These are phyloP conservation scores for Kockiozyma suomiensis DNA, from an alignment of 805 yeast species.

Conservation along the genomic window DNA sequence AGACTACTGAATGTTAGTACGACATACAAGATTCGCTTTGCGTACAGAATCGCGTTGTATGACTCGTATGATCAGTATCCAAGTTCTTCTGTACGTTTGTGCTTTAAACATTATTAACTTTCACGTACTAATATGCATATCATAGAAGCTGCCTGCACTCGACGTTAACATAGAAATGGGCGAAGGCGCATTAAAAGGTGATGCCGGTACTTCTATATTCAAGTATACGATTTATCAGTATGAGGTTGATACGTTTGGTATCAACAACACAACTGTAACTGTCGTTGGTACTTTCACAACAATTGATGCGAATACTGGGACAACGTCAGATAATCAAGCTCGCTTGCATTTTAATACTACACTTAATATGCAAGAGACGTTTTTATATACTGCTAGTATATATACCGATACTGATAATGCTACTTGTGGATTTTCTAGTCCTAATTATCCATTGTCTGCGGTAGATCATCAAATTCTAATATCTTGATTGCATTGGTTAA, in stretches of 20 bases:
- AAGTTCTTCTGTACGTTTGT: neutral
- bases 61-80: neutral
- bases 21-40: neutral
- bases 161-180: neutral
- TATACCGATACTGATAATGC: neutral
- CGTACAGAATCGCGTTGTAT: neutral
- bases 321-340: neutral
- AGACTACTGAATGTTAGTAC: neutral
- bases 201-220: neutral
- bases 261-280: conserved; percentile 7
- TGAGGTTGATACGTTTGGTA: neutral
- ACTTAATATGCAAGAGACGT: neutral
- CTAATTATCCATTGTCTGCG: conserved; percentile 2
- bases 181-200: neutral
- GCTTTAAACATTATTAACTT: neutral
- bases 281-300: conserved; percentile 1
- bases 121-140: neutral
- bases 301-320: neutral
- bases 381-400: neutral
- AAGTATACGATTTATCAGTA: neutral
- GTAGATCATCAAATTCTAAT: neutral
- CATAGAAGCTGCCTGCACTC: neutral
- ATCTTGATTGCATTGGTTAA: neutral
- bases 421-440: conserved; percentile 4
- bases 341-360: neutral